These are phyloP conservation scores for Pseudofabraea citricarpa DNA, from an alignment of 2,329 filamentous ascomycete genomes.

Conservation along the genomic window DNA sequence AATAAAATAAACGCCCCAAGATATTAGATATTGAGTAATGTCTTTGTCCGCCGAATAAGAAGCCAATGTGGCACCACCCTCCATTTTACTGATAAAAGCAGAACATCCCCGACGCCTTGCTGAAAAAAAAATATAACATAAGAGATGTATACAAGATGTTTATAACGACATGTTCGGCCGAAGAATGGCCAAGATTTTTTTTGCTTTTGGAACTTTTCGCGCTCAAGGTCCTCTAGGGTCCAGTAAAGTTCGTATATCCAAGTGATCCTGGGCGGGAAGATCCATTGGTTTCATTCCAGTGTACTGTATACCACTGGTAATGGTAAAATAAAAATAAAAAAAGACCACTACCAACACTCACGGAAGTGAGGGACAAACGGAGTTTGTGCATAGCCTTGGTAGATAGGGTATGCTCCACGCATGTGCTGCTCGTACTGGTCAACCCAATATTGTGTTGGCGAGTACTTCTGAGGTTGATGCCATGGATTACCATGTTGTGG, in stretches of 20 bases:
- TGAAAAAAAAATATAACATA: conserved; percentile 8
- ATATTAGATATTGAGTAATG: too few species aligned
- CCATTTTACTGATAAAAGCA: conserved; percentile 5
- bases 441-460: conserved; percentile 9
- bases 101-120: conserved; percentile 15
- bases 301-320: conserved; percentile 18
- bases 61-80: not conserved
- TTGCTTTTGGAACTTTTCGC: conserved; percentile 6
- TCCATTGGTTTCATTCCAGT: conserved; percentile 8
- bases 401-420: too few species aligned
- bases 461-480: conserved; percentile 14
- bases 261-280: too few species aligned
- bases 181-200: not conserved
- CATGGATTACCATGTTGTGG: conserved; percentile 11
- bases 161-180: conserved; percentile 13
- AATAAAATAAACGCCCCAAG: not conserved
- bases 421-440: conserved; percentile 13
- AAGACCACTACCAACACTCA: conserved; percentile 3
- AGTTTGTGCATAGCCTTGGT: conserved; percentile 15
- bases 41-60: not conserved
- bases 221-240: too few species aligned
- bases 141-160: conserved; percentile 15
- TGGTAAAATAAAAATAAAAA: conserved; percentile 9
- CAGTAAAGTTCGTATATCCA: too few species aligned
- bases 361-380: conserved; percentile 9